Conservation (phyloP, 2,329 filamentous ascomycete genomes). For the Colletotrichum liaoningense region DNA sequence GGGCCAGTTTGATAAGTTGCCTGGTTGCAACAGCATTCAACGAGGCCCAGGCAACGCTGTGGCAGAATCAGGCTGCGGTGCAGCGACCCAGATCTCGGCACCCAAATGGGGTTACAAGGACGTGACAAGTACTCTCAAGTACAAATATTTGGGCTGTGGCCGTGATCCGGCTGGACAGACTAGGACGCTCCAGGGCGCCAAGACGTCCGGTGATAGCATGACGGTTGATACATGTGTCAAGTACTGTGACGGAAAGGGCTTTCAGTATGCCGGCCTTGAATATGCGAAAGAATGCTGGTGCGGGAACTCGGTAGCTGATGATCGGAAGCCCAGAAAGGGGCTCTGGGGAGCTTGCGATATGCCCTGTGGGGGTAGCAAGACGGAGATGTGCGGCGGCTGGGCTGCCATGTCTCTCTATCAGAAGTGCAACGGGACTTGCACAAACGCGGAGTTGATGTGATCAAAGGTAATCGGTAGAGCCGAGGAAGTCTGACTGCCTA, state of each 20-base stretch:
- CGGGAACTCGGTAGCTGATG: conserved; percentile 41
- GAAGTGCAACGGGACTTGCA: conserved; percentile 45
- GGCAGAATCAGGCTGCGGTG: conserved; percentile 44
- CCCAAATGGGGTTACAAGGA: conserved; percentile 56
- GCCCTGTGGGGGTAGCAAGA: conserved; percentile 34
- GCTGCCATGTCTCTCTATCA: conserved; percentile 48
- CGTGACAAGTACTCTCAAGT: conserved; percentile 54
- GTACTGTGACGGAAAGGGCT: conserved; percentile 43
- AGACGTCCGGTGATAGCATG: conserved; percentile 45
- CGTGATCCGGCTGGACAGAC: conserved; percentile 42
- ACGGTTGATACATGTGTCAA: conserved; percentile 47
- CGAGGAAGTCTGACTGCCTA: not conserved
- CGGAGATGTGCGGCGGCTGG: conserved; percentile 39
- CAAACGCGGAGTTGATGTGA: conserved; percentile 38
- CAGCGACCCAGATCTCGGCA: conserved; percentile 50
- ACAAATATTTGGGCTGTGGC: conserved; percentile 66
- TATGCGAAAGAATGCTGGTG: conserved; percentile 54
- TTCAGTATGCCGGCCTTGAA: conserved; percentile 49
- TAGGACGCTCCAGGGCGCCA: conserved; percentile 45
- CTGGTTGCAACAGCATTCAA: conserved; percentile 64
- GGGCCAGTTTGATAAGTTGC: conserved; percentile 59
- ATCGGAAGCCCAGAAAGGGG: conserved; percentile 48
- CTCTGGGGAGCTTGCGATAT: conserved; percentile 53
- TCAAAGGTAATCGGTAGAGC: not conserved
- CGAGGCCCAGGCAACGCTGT: conserved; percentile 41